Evolutionary conservation across 805 yeast genomes (phyloP).

Genomic region (Kurtzmaniella fragi): DNA sequence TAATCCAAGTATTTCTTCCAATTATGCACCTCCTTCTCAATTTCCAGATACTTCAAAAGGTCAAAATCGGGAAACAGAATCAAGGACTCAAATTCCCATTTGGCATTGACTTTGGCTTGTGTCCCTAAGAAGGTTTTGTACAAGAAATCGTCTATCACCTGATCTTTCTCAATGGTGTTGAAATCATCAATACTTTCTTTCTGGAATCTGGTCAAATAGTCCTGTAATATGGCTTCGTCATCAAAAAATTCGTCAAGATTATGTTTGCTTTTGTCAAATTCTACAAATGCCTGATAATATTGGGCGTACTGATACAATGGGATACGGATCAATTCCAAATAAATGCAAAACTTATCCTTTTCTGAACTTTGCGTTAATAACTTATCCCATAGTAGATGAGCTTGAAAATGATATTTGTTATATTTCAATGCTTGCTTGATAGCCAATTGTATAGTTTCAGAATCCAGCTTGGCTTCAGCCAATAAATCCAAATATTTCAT

Average conservation of each 20-base stretch:
- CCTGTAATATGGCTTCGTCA: constrained; percentile 18
- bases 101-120: constrained; percentile 47
- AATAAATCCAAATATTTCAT: constrained; percentile 56
- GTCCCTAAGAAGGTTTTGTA: constrained; percentile 40
- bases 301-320: constrained; percentile 87
- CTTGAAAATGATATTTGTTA: constrained; percentile 68
- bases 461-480: constrained; percentile 13
- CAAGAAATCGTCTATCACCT: constrained; percentile 40
- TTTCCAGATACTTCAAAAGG: constrained; percentile 23
- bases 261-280: constrained; percentile 22
- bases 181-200: constrained; percentile 18
- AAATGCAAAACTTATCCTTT: constrained; percentile 34
- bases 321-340: constrained; percentile 43
- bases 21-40: constrained; percentile 29
- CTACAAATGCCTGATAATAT: constrained; percentile 52
- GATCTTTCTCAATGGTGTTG: constrained; percentile 34
- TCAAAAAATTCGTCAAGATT: constrained; percentile 11
- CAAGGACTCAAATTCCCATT: constrained; percentile 71
- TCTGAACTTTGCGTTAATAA: constrained; percentile 45
- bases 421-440: constrained; percentile 45
- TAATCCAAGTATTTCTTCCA: constrained; percentile 66
- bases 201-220: constrained; percentile 17
- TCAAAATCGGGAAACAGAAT: constrained; percentile 54
- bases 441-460: constrained; percentile 27
- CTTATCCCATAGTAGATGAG: constrained; percentile 82